Percentiles rank a stretch among this genome's conserved stretches.
Conservation (phyloP, 129 eudicot genomes). For the Heracleum sosnowskyi region DNA sequence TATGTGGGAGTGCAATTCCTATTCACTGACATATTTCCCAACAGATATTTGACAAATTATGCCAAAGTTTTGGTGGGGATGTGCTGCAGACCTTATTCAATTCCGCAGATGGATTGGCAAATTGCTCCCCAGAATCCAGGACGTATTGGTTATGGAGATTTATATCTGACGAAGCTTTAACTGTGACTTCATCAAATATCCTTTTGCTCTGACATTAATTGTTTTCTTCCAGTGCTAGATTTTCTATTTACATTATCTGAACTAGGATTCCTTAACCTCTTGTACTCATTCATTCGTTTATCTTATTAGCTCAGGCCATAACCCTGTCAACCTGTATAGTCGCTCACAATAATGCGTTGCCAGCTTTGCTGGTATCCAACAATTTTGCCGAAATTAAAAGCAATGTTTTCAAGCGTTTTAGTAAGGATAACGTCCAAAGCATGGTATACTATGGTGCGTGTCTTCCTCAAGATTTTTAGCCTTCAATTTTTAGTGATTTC, state of each 20-base stretch:
- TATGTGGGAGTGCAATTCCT: not conserved
- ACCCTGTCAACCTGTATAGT: slow-evolving; percentile 92
- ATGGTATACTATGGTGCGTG: slow-evolving; percentile 74
- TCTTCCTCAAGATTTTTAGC: slow-evolving; percentile 2
- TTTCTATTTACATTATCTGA: not conserved
- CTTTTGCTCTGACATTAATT: slow-evolving; percentile 25
- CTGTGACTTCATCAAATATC: slow-evolving; percentile 82
- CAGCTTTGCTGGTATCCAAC: slow-evolving; percentile 88
- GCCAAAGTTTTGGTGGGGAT: slow-evolving; percentile 97
- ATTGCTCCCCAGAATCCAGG: slow-evolving; percentile 53
- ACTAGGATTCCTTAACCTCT: slow-evolving; percentile 53
- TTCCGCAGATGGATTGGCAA: slow-evolving; percentile 74
- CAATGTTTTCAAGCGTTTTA: slow-evolving; percentile 89
- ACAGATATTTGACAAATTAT: slow-evolving; percentile 93
- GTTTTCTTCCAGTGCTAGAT: not conserved
- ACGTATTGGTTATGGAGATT: slow-evolving; percentile 63
- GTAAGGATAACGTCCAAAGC: slow-evolving; percentile 86
- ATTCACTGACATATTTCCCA: slow-evolving; percentile 14
- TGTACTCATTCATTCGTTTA: slow-evolving; percentile 82
- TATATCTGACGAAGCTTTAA: slow-evolving; percentile 63
- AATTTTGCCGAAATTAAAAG: slow-evolving; percentile 96
- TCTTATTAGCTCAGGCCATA: slow-evolving; percentile 88
- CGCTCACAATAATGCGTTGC: slow-evolving; percentile 93
- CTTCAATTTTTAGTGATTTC: slow-evolving; percentile 1
- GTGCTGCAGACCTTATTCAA: slow-evolving; percentile 80